Conservation (phyloP, 192 early-diverging fungal species). For the Coemansia sp. region DNA sequence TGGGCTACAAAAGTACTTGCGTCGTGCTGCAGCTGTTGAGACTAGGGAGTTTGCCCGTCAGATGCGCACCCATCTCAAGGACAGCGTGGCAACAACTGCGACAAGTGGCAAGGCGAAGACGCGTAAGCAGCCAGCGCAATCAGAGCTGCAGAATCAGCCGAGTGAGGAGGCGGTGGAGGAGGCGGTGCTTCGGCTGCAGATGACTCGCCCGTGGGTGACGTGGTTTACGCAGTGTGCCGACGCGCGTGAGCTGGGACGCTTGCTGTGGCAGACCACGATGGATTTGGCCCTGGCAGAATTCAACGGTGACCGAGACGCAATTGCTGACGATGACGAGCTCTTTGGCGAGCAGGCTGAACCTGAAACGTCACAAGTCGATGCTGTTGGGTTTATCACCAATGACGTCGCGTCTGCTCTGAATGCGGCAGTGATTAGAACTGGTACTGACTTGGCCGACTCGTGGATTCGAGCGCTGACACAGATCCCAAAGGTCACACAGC, state of each 20-base stretch:
- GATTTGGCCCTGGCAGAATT: constrained; percentile 35
- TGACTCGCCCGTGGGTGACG: constrained; percentile 31
- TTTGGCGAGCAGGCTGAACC: not conserved
- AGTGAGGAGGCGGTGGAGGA: constrained; percentile 25
- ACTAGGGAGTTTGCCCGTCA: constrained; percentile 45
- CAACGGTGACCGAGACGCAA: not conserved
- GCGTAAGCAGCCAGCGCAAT: not conserved
- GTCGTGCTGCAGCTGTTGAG: constrained; percentile 15
- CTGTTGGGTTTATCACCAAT: constrained; percentile 12
- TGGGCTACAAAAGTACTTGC: constrained; percentile 30
- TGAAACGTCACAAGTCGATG: not conserved
- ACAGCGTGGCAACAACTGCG: not conserved
- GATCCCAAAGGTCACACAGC: constrained; percentile 45
- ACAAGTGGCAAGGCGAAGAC: not conserved
- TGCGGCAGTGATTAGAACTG: constrained; percentile 27
- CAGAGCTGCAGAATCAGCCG: not conserved
- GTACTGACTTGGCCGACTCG: constrained; percentile 34
- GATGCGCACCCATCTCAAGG: constrained; percentile 33
- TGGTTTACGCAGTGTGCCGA: constrained; percentile 46
- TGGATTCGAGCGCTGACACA: constrained; percentile 41
- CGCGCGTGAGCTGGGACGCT: constrained; percentile 22
- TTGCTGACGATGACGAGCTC: not conserved
- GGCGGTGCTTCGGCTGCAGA: constrained; percentile 30
- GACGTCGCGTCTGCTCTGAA: constrained; percentile 23
- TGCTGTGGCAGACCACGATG: constrained; percentile 36